Conservation (phyloP, 495 filamentous ascomycete species). For the Bryoglossum gracile region DNA sequence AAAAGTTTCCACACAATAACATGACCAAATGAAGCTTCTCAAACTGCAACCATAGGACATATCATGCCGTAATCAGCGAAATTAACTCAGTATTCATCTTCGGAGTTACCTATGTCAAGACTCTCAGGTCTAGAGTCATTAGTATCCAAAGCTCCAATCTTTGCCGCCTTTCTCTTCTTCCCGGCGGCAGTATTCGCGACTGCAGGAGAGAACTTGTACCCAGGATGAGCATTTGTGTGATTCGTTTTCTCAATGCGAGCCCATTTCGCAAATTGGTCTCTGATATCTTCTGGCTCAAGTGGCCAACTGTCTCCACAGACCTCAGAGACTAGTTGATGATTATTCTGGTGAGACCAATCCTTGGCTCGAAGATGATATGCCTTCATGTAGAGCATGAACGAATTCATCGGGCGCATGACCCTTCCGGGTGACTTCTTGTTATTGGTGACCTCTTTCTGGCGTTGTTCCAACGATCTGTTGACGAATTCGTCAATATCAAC, state of each 20-base stretch:
- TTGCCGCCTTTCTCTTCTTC: constrained; percentile 38
- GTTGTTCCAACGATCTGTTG: constrained; percentile 56
- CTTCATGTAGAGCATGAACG: constrained; percentile 96
- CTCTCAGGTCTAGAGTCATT: too few species aligned
- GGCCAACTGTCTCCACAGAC: constrained; percentile 82
- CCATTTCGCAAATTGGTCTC: constrained; percentile 72
- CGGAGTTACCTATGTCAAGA: too few species aligned
- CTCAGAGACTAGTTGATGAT: constrained; percentile 88
- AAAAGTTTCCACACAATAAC: too few species aligned
- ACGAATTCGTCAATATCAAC: constrained; percentile 81
- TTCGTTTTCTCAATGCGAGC: constrained; percentile 77
- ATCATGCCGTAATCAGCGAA: too few species aligned
- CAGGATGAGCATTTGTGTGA: constrained; percentile 78
- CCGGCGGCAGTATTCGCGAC: constrained; percentile 48
- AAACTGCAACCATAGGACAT: too few species aligned
- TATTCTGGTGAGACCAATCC: constrained; percentile 73
- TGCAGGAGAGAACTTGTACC: constrained; percentile 90
- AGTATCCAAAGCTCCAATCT: constrained; percentile 33
- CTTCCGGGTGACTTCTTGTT: constrained; percentile 63
- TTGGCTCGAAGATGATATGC: constrained; percentile 86
- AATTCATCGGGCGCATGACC: constrained; percentile 92
- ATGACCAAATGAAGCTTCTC: too few species aligned
- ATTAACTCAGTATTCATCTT: too few species aligned
- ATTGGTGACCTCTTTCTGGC: constrained; percentile 59
- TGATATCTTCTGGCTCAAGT: constrained; percentile 62